These are phyloP conservation scores for Oryza coarctata DNA, from an alignment of 176 grass and related monocot species.

Conservation along the genomic window DNA sequence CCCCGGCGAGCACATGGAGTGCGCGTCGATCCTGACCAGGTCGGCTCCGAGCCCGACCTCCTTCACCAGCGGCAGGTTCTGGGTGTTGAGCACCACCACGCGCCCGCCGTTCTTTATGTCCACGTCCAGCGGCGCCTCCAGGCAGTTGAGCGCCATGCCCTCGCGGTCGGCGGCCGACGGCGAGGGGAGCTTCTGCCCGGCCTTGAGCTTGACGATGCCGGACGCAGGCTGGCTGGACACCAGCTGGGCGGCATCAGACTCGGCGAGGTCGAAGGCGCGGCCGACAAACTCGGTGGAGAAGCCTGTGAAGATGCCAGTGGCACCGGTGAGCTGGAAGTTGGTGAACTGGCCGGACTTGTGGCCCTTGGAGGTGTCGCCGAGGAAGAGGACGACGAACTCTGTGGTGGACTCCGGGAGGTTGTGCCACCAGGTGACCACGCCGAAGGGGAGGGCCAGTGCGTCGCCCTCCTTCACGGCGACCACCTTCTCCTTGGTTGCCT, in stretches of 20 bases:
- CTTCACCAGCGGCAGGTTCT: slow-evolving; percentile 68
- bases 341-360: slow-evolving; percentile 75
- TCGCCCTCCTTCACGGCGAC: slow-evolving; percentile 74
- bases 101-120: slow-evolving; percentile 72
- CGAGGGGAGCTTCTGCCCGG: slow-evolving; percentile 43
- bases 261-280: slow-evolving; percentile 69
- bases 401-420: slow-evolving; percentile 41
- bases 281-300: slow-evolving; percentile 67
- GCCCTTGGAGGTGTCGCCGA: slow-evolving; percentile 84
- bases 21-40: slow-evolving; percentile 66
- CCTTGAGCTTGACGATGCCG: slow-evolving; percentile 55
- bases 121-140: slow-evolving; percentile 66
- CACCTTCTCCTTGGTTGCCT: slow-evolving; percentile 78
- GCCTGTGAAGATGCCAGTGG: slow-evolving; percentile 82
- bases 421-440: slow-evolving; percentile 81
- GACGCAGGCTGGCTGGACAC: slow-evolving; percentile 49
- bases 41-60: slow-evolving; percentile 77
- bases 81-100: slow-evolving; percentile 81
- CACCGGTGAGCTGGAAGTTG: slow-evolving; percentile 65
- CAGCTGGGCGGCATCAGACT: slow-evolving; percentile 52
- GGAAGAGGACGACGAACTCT: slow-evolving; percentile 70
- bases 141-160: slow-evolving; percentile 78
- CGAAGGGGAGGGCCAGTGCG: slow-evolving; percentile 74
- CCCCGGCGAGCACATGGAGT: slow-evolving; percentile 90
- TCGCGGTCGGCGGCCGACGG: slow-evolving; percentile 35